Evolutionary conservation across 2,329 filamentous ascomycete species (phyloP).

Genomic region (Aspergillus unguis): DNA sequence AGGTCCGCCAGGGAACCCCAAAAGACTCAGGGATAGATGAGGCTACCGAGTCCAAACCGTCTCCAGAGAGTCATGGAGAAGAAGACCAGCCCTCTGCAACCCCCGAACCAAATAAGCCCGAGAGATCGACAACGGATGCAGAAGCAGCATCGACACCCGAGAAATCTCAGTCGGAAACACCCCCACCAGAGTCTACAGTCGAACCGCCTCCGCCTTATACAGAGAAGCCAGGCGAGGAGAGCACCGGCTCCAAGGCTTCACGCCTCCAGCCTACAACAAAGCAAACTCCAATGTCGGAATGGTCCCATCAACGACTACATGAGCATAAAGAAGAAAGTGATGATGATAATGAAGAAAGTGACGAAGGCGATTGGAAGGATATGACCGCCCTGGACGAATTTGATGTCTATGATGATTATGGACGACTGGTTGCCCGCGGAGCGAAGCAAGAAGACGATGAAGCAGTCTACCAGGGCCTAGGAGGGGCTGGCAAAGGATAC

Average conservation of each 20-base stretch:
- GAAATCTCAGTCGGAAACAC: slow-evolving; percentile 2
- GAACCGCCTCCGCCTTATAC: slow-evolving; percentile 17
- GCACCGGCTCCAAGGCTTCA: slow-evolving; percentile 9
- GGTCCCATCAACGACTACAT: slow-evolving; percentile 80
- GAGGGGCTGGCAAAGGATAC: slow-evolving; percentile 91
- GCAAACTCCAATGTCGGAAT: slow-evolving; percentile 63
- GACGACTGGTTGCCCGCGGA: slow-evolving; percentile 79
- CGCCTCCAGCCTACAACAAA: slow-evolving; percentile 22
- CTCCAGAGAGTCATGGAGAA: background rate
- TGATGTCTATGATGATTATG: slow-evolving; percentile 94
- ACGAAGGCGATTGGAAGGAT: slow-evolving; percentile 68
- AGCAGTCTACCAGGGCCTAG: slow-evolving; percentile 71
- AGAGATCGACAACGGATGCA: background rate
- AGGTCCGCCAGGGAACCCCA: background rate
- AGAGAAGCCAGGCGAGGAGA: slow-evolving; percentile 13
- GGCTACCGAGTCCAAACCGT: background rate
- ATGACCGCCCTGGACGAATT: slow-evolving; percentile 94
- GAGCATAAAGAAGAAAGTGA: slow-evolving; percentile 46
- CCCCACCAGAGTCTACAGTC: slow-evolving; percentile 4
- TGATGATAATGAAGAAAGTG: slow-evolving; percentile 39
- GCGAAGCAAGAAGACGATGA: slow-evolving; percentile 67
- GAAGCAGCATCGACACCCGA: background rate
- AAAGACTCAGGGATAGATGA: background rate
- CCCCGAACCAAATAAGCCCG: background rate
- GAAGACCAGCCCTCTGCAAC: slow-evolving; percentile 7